A percentile compares a stretch with the other conserved stretches of the same genome.
phyloP scores from a whole-genome alignment of 2,329 filamentous ascomycete genomes.

The Claviceps digitariae region DNA sequence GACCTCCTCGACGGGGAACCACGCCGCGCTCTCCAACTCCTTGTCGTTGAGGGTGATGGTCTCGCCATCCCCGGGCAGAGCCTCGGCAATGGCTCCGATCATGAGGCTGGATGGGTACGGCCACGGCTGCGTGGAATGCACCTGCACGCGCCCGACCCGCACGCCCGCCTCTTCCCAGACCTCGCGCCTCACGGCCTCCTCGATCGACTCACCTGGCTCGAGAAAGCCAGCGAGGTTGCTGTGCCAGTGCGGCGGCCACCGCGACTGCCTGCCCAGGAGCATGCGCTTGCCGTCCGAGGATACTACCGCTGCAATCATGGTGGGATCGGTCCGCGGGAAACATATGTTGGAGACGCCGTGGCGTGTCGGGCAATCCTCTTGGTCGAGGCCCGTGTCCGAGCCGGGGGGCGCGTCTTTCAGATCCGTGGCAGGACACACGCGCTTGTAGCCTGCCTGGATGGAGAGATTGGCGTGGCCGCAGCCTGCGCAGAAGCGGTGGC shows the following conservation, averaged over 20 bases:
- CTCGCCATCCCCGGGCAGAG: constrained; percentile 58
- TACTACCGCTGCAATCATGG: constrained; percentile 88
- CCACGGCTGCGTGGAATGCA: constrained; percentile 80
- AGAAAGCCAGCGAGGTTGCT: constrained; percentile 79
- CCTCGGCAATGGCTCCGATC: constrained; percentile 81
- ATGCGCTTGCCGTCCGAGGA: constrained; percentile 64
- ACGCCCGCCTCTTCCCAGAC: constrained; percentile 81
- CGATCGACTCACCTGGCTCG: constrained; percentile 72
- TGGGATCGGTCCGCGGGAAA: constrained; percentile 87
- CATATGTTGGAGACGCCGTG: constrained; percentile 78
- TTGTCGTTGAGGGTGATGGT: constrained; percentile 76
- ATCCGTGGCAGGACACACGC: constrained; percentile 63
- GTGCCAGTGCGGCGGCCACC: constrained; percentile 78
- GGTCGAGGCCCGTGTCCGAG: constrained; percentile 8
- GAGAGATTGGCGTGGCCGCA: constrained; percentile 76
- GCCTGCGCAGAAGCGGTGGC: constrained; percentile 82
- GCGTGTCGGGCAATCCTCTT: constrained; percentile 58
- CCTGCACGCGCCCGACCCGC: constrained; percentile 58
- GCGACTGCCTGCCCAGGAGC: constrained; percentile 72
- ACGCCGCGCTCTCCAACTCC: constrained; percentile 79
- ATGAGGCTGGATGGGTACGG: constrained; percentile 75
- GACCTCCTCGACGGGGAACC: constrained; percentile 75
- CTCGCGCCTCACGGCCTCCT: constrained; percentile 71
- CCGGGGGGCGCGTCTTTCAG: constrained; percentile 27
- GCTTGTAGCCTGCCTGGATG: constrained; percentile 67